Base-by-base conservation (phyloP, 345 rosid species). In the Citrus mangshanensis region DNA sequence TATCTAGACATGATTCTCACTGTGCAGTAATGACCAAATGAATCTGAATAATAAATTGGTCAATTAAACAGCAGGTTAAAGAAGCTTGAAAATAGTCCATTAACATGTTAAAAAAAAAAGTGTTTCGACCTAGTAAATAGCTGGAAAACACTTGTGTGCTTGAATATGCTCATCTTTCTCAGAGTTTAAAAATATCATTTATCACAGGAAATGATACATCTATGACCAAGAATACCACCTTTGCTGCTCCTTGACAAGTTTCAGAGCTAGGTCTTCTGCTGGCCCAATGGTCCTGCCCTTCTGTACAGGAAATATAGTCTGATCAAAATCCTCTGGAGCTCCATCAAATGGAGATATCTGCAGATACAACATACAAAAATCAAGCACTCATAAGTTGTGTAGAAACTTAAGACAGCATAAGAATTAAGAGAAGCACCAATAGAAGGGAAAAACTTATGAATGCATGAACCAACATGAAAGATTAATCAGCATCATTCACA, bases 301-400 rank as follows among this genome's bases (percentile, higher is more conserved):
- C 58, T 55, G 83, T 27, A 89, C 92, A 0, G 87, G 72, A 83
- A 93, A 89, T 89, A 94, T 93, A 64, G 97, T 89, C 85, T 89
- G 93, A 83, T 93, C 98, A 62, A 95, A 95, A 84, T 93, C 99
- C 81, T 94, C 98, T 0, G 94, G 95, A 2, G 99, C 97, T 79
- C 79, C 92, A 79, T 91, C 92, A 79, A 74, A 88, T 21, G 97
- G 98, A 80, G 98, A 94, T 87, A 91, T 60, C 97, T 95, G 82
- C 21, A 61, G 54, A 42, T 30, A 34, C 28, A 27, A 12, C 62
- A 51, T 6, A 8, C 14, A 25, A 78, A 34, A 66, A 75, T 32
- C 54, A 67, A 60, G 40, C 66, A 63, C 25, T 38, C 40, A 74
- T 38, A 60, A 68, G 75, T 76, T 30, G 10, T 42, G 21, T 38